phyloP scores from a whole-genome alignment of 495 filamentous ascomycete genomes.

The Lindgomyces ingoldianus region DNA sequence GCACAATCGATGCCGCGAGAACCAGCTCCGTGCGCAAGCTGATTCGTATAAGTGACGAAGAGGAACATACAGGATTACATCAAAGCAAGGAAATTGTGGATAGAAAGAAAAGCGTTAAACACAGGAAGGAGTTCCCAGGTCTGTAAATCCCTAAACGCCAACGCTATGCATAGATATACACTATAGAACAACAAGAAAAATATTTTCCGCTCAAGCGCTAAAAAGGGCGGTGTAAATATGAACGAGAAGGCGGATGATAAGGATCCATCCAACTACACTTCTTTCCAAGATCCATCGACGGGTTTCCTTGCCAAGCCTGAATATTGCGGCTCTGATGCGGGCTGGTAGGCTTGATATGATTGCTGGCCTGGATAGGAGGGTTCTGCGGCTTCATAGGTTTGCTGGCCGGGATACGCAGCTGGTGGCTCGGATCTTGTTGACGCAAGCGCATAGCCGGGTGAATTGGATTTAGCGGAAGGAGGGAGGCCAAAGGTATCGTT shows the following conservation, averaged over 20 bases:
- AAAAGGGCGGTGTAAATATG: not conserved
- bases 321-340: slow-evolving; percentile 19
- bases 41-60: too few species aligned
- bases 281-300: slow-evolving; percentile 41
- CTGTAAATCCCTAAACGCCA: slow-evolving; percentile 16
- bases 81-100: too few species aligned
- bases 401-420: slow-evolving; percentile 28
- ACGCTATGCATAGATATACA: slow-evolving; percentile 27
- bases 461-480: not conserved
- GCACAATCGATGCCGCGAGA: too few species aligned
- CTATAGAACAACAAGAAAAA: slow-evolving; percentile 12
- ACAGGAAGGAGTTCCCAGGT: not conserved
- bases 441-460: not conserved
- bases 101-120: too few species aligned
- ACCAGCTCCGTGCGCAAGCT: too few species aligned
- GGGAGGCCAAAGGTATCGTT: not conserved
- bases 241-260: not conserved
- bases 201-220: not conserved
- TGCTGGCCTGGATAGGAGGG: slow-evolving; percentile 23
- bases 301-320: slow-evolving; percentile 35
- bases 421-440: slow-evolving; percentile 19
- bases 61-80: too few species aligned
- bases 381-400: slow-evolving; percentile 15
- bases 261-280: slow-evolving; percentile 30
- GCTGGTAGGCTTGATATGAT: slow-evolving; percentile 18